These are phyloP conservation scores for Botrytis cinerea DNA, from an alignment of 2,329 filamentous ascomycete species.

Conservation along the genomic window DNA sequence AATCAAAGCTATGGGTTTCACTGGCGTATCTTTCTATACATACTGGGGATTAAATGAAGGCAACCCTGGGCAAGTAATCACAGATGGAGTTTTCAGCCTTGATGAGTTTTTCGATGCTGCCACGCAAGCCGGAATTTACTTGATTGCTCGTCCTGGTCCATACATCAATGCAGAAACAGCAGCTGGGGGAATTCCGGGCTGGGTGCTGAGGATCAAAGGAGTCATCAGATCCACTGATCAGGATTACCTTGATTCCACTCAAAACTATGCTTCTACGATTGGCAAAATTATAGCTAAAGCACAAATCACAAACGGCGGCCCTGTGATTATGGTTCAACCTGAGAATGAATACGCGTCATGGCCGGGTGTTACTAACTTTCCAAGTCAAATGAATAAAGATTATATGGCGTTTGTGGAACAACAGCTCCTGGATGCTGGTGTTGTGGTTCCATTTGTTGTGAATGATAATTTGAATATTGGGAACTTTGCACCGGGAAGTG, in stretches of 20 bases:
- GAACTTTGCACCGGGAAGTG: neutral
- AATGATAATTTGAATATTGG: slow-evolving; percentile 60
- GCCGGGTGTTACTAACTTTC: slow-evolving; percentile 45
- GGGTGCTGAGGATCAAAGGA: slow-evolving; percentile 68
- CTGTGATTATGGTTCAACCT: slow-evolving; percentile 74
- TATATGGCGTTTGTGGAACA: slow-evolving; percentile 73
- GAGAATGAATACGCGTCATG: slow-evolving; percentile 76
- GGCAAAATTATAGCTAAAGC: slow-evolving; percentile 68
- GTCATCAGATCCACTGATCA: slow-evolving; percentile 62
- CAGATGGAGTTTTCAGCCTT: slow-evolving; percentile 70
- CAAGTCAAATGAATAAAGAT: slow-evolving; percentile 56
- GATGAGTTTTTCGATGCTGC: slow-evolving; percentile 78
- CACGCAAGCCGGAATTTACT: slow-evolving; percentile 69
- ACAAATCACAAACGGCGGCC: slow-evolving; percentile 82
- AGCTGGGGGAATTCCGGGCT: slow-evolving; percentile 79
- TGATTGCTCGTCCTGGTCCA: slow-evolving; percentile 60
- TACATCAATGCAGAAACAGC: slow-evolving; percentile 79
- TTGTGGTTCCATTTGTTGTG: slow-evolving; percentile 72
- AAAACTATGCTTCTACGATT: slow-evolving; percentile 59
- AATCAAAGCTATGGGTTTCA: slow-evolving; percentile 78
- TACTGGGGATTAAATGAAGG: slow-evolving; percentile 80
- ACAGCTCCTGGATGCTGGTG: slow-evolving; percentile 65
- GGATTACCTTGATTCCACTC: slow-evolving; percentile 65
- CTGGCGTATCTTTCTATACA: slow-evolving; percentile 75
- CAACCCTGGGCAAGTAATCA: slow-evolving; percentile 66